Conservation (phyloP, 2,329 filamentous ascomycete genomes). For the Rhynchosporium secalis region DNA sequence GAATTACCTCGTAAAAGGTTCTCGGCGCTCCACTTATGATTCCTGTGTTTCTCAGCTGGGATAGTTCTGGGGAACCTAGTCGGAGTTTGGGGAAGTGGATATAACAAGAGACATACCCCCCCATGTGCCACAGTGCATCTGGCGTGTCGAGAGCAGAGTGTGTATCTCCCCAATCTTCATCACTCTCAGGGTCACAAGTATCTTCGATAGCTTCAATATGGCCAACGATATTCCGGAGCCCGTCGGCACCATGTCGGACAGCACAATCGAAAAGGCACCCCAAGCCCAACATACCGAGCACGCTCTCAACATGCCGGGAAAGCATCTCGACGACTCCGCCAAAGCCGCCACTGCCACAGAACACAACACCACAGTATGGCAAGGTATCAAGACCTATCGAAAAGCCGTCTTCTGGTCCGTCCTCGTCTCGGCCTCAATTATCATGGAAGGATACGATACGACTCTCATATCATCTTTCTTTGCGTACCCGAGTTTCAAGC, state of each 20-base stretch:
- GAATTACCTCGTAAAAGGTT: no score
- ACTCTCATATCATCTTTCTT: conserved; percentile 43
- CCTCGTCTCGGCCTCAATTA: conserved; percentile 27
- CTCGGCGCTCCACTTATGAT: no score
- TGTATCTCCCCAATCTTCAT: no score
- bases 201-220: not conserved
- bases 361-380: conserved; percentile 13
- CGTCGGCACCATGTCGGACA: not conserved
- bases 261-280: conserved; percentile 7
- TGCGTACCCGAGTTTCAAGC: conserved; percentile 36
- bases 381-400: conserved; percentile 55
- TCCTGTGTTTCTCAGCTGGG: not conserved
- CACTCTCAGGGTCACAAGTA: not conserved
- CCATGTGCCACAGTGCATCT: no score
- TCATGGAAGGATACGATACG: conserved; percentile 44
- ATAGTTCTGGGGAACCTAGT: not conserved
- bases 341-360: conserved; percentile 8
- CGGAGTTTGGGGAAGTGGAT: not conserved
- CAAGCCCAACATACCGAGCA: conserved; percentile 7
- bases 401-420: conserved; percentile 47
- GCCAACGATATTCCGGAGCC: not conserved
- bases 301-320: conserved; percentile 1
- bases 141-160: no score
- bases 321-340: conserved; percentile 9
- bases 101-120: not conserved